Evolutionary conservation across 75 land plant genomes (phyloP).

Genomic region (Picea glauca): DNA sequence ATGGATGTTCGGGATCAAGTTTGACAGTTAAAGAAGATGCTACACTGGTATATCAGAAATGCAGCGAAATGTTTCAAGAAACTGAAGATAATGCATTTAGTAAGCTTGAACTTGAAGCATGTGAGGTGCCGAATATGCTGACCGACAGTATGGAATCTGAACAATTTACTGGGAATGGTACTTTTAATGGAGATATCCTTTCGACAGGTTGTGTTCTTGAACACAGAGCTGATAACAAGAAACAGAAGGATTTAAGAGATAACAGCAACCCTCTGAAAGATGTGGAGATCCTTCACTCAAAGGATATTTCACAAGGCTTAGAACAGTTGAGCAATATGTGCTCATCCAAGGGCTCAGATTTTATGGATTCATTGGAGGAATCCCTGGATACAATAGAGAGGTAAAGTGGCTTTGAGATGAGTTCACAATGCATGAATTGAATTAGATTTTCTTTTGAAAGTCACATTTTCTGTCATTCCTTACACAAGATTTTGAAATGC

Average conservation of each 20-base stretch:
- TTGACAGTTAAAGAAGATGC: neutral
- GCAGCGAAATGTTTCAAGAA: neutral
- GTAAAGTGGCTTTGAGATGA: neutral
- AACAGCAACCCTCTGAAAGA: neutral
- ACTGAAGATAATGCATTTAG: slow-evolving; percentile 2
- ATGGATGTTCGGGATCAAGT: neutral
- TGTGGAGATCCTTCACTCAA: neutral
- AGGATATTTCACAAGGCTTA: neutral
- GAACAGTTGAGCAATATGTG: neutral
- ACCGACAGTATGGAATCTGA: neutral
- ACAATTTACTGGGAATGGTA: neutral
- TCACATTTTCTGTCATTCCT: neutral
- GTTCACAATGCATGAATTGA: neutral
- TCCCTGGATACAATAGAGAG: neutral
- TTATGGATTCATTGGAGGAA: neutral
- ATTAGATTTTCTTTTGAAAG: neutral
- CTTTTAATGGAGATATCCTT: neutral
- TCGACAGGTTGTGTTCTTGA: neutral
- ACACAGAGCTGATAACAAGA: neutral
- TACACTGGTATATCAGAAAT: neutral
- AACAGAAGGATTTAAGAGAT: neutral
- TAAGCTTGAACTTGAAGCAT: neutral
- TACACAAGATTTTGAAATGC: neutral
- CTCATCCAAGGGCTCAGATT: neutral
- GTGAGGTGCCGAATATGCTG: slow-evolving; percentile 1